Conservation (phyloP, 1,284 basidiomycete species). For the Ganoderma resinaceum region DNA sequence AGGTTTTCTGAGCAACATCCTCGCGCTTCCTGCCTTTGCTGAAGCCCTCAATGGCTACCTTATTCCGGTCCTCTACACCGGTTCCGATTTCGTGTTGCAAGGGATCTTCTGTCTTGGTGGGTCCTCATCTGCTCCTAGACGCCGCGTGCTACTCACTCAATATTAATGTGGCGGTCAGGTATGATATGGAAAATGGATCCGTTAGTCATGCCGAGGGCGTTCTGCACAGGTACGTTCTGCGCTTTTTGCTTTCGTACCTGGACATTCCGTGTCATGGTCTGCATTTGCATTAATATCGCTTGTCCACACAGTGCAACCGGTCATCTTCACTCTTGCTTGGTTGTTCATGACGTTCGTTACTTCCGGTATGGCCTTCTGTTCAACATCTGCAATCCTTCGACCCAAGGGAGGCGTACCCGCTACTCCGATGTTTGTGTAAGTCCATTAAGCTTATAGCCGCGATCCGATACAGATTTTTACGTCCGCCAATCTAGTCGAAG, state of each 20-base stretch:
- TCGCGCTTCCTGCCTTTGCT: conserved; percentile 52
- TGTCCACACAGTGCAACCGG: conserved; percentile 52
- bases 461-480: not conserved
- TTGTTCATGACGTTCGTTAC: conserved; percentile 59
- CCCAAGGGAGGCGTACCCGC: conserved; percentile 48
- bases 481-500: conserved; percentile 22
- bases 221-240: conserved; percentile 57
- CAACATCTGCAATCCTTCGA: conserved; percentile 53
- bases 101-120: conserved; percentile 52
- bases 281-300: too few species aligned
- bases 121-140: conserved; percentile 15
- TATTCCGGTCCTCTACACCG: conserved; percentile 52
- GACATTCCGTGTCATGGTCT: not conserved
- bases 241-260: not conserved
- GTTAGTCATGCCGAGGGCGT: conserved; percentile 57
- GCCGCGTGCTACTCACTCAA: not conserved
- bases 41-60: conserved; percentile 48
- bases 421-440: conserved; percentile 38
- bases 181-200: conserved; percentile 71
- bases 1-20: conserved; percentile 59
- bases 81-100: conserved; percentile 56
- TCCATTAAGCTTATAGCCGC: conserved; percentile 7
- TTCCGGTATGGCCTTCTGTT: conserved; percentile 57
- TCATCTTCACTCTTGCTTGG: conserved; percentile 52
- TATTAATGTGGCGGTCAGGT: conserved; percentile 49